Conservation (phyloP, 148 eudicot genomes). For the Limonium bicolor region DNA sequence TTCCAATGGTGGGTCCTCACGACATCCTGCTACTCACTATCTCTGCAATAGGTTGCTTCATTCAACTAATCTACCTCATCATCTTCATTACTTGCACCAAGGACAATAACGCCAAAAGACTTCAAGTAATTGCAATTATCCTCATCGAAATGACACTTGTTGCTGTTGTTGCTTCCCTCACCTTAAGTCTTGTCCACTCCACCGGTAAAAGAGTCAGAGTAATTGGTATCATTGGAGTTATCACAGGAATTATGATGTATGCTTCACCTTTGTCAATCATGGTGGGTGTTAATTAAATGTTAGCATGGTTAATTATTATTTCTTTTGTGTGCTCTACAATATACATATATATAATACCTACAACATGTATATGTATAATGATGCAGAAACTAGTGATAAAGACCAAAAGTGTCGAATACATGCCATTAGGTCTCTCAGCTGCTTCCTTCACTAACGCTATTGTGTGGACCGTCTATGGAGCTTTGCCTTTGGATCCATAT, state of each 20-base stretch:
- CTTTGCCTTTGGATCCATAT: slow-evolving; percentile 5
- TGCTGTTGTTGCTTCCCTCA: slow-evolving; percentile 27
- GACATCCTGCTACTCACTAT: slow-evolving; percentile 58
- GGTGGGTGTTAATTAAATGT: too few species aligned
- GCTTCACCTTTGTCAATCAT: slow-evolving; percentile 76
- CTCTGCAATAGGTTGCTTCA: slow-evolving; percentile 44
- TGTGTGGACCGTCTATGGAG: slow-evolving; percentile 1
- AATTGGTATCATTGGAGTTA: slow-evolving; percentile 44
- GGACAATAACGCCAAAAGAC: slow-evolving; percentile 24
- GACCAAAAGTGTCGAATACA: slow-evolving; percentile 5
- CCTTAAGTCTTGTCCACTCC: slow-evolving; percentile 34
- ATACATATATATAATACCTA: too few species aligned
- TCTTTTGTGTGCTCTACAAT: too few species aligned
- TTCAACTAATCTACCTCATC: slow-evolving; percentile 42
- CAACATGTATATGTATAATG: too few species aligned
- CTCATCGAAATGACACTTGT: slow-evolving; percentile 26
- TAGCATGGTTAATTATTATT: too few species aligned
- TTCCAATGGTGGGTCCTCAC: slow-evolving; percentile 67
- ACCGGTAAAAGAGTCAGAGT: slow-evolving; percentile 39
- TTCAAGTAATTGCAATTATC: slow-evolving; percentile 23
- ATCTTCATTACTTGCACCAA: slow-evolving; percentile 44
- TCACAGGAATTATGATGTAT: slow-evolving; percentile 62
- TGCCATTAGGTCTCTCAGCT: slow-evolving; percentile 4
- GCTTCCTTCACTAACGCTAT: background rate
- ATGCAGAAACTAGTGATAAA: slow-evolving; percentile 4